Evolutionary conservation across 208 protist genomes (phyloP).

Genomic region (Wallacemonas rigidus): DNA sequence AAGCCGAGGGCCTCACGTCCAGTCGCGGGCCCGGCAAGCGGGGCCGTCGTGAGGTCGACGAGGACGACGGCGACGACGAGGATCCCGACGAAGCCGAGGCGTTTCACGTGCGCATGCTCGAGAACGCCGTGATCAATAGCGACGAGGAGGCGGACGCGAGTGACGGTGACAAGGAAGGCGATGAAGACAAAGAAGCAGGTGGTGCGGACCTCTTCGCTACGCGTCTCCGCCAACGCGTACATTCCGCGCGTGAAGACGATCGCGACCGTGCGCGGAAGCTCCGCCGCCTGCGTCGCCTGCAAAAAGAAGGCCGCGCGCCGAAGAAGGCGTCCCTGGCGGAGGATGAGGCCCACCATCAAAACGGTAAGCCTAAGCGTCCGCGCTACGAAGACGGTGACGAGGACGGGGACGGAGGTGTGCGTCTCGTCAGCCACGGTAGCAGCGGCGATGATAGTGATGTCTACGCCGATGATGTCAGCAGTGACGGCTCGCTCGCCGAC

Average conservation of each 20-base stretch:
- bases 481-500: conserved; percentile 29
- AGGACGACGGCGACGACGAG: conserved; percentile 6
- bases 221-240: conserved; percentile 57
- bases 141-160: conserved; percentile 15
- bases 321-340: conserved; percentile 69
- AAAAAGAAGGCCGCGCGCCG: conserved; percentile 63
- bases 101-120: conserved; percentile 9
- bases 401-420: conserved; percentile 15
- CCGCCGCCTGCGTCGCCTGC: conserved; percentile 73
- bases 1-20: no score
- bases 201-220: conserved; percentile 43
- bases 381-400: conserved; percentile 32
- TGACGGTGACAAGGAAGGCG: neutral
- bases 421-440: conserved; percentile 3
- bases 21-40: no score
- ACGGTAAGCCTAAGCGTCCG: conserved; percentile 22
- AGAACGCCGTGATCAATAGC: conserved; percentile 12
- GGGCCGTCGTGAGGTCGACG: neutral
- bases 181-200: conserved; percentile 8
- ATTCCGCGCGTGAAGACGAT: conserved; percentile 47
- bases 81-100: conserved; percentile 9
- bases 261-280: conserved; percentile 72
- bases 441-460: conserved; percentile 25
- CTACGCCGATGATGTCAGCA: conserved; percentile 35
- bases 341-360: conserved; percentile 31